These are phyloP conservation scores for Boehmeria nivea DNA, from an alignment of 306 rosid genomes.

Conservation along the genomic window DNA sequence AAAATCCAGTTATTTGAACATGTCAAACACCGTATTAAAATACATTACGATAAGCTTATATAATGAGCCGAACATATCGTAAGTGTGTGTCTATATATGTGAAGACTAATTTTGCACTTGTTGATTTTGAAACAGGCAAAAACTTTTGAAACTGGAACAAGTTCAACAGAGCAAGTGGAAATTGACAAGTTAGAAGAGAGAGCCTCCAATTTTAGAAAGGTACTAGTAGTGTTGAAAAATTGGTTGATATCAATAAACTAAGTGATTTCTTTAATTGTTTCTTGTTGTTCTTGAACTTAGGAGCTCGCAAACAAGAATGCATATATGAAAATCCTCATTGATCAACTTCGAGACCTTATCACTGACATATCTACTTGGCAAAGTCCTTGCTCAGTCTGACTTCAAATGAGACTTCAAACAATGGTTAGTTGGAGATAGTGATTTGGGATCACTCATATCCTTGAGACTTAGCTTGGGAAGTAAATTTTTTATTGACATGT, in stretches of 20 bases:
- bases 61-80: too few relatives aligned
- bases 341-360: conserved; percentile 74
- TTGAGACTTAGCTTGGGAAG: background rate
- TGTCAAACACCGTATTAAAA: too few relatives aligned
- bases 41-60: too few relatives aligned
- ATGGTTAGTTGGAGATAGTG: background rate
- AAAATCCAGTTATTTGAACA: too few relatives aligned
- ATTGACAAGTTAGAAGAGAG: conserved; percentile 70
- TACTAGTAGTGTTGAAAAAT: conserved; percentile 10
- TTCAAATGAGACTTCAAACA: background rate
- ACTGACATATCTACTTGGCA: conserved; percentile 92
- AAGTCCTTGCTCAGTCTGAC: conserved; percentile 68
- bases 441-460: background rate
- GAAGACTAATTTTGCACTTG: background rate
- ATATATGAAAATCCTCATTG: conserved; percentile 68
- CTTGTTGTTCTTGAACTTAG: conserved; percentile 30
- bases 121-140: conserved; percentile 40
- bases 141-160: conserved; percentile 45
- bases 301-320: conserved; percentile 73
- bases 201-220: conserved; percentile 66
- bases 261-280: background rate
- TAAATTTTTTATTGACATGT: background rate
- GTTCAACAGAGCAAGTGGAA: conserved; percentile 50
- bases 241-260: background rate
- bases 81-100: background rate